Conservation (phyloP, 768 basidiomycete species). For the Myochromella boudieri region DNA sequence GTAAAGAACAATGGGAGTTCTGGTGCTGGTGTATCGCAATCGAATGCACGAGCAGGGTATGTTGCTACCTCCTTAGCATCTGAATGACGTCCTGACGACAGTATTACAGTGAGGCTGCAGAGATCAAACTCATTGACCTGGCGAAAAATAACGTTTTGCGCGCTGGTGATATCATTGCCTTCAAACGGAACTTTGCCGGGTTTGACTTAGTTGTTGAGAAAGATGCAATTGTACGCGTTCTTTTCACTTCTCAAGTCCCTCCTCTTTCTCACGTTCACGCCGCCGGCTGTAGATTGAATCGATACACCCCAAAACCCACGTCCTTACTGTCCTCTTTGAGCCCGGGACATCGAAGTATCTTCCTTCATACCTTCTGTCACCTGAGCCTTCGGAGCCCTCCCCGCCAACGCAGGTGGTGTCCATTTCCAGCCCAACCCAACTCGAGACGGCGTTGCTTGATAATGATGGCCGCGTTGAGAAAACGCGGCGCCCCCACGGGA, state of each 20-base stretch:
- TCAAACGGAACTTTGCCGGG: conserved; percentile 46
- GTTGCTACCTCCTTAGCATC: conserved; percentile 8
- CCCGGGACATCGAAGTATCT: conserved; percentile 36
- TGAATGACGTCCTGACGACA: neutral
- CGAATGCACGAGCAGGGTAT: conserved; percentile 31
- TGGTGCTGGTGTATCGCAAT: conserved; percentile 6
- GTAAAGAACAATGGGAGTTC: conserved; percentile 7
- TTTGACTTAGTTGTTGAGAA: conserved; percentile 47
- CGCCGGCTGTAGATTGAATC: conserved; percentile 37
- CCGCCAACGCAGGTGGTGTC: conserved; percentile 32
- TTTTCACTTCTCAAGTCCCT: neutral
- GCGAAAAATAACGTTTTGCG: conserved; percentile 43
- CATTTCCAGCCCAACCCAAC: conserved; percentile 43
- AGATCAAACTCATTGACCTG: conserved; percentile 45
- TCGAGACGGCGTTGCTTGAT: conserved; percentile 54
- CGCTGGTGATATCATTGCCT: conserved; percentile 55
- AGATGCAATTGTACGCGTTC: conserved; percentile 46
- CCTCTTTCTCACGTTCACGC: conserved; percentile 3
- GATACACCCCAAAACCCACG: conserved; percentile 39
- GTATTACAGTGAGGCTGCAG: conserved; percentile 34
- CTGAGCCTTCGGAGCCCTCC: conserved; percentile 26
- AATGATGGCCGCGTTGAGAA: conserved; percentile 48
- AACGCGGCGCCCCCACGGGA: conserved; percentile 41
- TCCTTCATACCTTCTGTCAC: conserved; percentile 32
- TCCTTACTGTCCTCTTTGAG: conserved; percentile 42